Evolutionary conservation across 164 flowering plant species (phyloP).

Genomic region (Berberis thunbergii): DNA sequence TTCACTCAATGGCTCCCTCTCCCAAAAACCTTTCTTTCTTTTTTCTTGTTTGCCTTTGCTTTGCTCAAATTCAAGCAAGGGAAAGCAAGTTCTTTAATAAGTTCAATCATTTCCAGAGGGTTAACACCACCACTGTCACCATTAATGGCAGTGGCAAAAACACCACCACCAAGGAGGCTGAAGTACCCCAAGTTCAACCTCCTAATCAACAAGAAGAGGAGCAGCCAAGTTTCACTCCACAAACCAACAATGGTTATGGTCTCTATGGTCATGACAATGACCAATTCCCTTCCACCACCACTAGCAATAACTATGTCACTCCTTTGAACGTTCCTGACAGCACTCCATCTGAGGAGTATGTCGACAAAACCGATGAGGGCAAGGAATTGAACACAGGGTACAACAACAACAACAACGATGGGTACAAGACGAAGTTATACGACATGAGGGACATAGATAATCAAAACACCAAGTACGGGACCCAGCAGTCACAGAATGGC

Average conservation of each 20-base stretch:
- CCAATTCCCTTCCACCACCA: slow-evolving; percentile 7
- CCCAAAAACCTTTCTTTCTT: slow-evolving; percentile 10
- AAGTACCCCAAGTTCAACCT: background rate
- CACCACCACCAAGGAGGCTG: background rate
- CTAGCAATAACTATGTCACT: background rate
- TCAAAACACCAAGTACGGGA: slow-evolving; percentile 2
- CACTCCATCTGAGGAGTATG: slow-evolving; percentile 5
- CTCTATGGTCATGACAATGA: slow-evolving; percentile 21
- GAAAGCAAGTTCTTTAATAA: slow-evolving; percentile 39
- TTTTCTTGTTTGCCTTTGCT: slow-evolving; percentile 17
- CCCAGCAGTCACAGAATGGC: slow-evolving; percentile 27
- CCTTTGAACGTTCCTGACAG: background rate
- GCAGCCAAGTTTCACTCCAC: slow-evolving; percentile 13
- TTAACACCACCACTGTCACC: slow-evolving; percentile 2
- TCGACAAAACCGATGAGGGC: slow-evolving; percentile 5
- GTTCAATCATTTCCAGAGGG: slow-evolving; percentile 6
- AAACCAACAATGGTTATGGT: slow-evolving; percentile 16
- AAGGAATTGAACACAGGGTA: slow-evolving; percentile 1
- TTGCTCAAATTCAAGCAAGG: slow-evolving; percentile 30
- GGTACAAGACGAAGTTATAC: background rate
- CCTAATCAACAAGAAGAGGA: slow-evolving; percentile 13
- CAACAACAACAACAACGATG: slow-evolving; percentile 4
- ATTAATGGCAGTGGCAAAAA: background rate
- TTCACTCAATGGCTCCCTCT: slow-evolving; percentile 19
- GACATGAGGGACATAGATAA: background rate